A percentile compares a stretch with the other conserved stretches of the same genome.
These are phyloP conservation scores for Fusarium papillatum DNA, from an alignment of 2,329 filamentous ascomycete genomes.

Conservation along the genomic window DNA sequence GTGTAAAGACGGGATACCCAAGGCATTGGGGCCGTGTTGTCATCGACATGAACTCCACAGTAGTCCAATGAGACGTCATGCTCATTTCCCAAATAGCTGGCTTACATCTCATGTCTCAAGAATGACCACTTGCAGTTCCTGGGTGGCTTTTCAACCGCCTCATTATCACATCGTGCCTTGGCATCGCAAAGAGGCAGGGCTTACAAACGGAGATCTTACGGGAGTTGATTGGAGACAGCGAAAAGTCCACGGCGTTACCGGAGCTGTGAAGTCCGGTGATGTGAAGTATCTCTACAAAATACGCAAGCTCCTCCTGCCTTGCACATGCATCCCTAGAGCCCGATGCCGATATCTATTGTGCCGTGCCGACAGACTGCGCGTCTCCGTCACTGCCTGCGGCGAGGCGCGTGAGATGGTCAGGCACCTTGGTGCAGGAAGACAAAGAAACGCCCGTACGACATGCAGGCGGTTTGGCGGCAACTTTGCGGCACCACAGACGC, in stretches of 20 bases:
- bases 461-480: neutral
- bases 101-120: slow-evolving; percentile 18
- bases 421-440: neutral
- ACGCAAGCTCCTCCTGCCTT: slow-evolving; percentile 33
- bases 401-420: slow-evolving; percentile 3
- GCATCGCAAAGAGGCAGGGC: neutral
- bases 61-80: slow-evolving; percentile 25
- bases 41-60: slow-evolving; percentile 19
- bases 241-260: neutral
- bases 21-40: slow-evolving; percentile 22
- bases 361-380: slow-evolving; percentile 21
- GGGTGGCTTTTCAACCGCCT: neutral
- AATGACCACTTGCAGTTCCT: slow-evolving; percentile 3
- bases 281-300: neutral
- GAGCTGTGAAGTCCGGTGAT: neutral
- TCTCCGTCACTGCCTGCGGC: slow-evolving; percentile 33
- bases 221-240: neutral
- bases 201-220: neutral
- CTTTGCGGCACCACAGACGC: neutral
- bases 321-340: neutral
- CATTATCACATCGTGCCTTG: neutral
- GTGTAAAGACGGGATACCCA: slow-evolving; percentile 32
- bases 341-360: neutral
- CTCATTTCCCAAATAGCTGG: slow-evolving; percentile 6
- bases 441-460: neutral